Base-by-base conservation (phyloP, 768 basidiomycete species). In the Dioszegia crocea region DNA sequence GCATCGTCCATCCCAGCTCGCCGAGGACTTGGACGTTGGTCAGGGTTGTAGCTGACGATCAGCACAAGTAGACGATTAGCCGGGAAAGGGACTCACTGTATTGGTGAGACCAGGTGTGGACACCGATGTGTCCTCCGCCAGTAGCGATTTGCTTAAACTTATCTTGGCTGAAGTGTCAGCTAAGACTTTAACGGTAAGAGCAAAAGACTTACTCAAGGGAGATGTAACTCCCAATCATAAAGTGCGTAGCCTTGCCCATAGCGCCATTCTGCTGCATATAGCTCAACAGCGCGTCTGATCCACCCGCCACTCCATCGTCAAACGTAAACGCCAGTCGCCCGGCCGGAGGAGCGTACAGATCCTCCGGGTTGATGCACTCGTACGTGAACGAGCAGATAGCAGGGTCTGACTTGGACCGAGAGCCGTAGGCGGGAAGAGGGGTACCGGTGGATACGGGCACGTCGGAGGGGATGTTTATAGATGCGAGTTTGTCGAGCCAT, bases 161-260 rank as follows among this genome's bases (percentile, higher is more conserved):
- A 3, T 53, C 26, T 1, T 4, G 36, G 27, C 51, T 53, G 26
- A 23, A 43, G 11, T 10, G 27, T 53, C 51, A 53, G 51, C 51
- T 51, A 17, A 19, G 14, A 16, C 17, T 26, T 23, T 48, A 16
- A 17, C n/a, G 16, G 12, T 12, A 29, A n/a, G 12, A 23, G 19
- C 19, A 10, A 29, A 11, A 1, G 16, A 66, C 68, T 54, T 27
- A 66, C 66, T 87, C 79, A 40, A 71, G 50, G 26, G 88, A 66
- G 58, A 92, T 87, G 71, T 91, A 88, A 31, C 82, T 71, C 17
- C 92, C 92, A 63, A 96, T 93, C 81, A 91, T 84, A 76, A 93
- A 94, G 73, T 93, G 90, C 4, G 91, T 93, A 2, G 85, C 85
- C n/a, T 66, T 60, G 47, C 46, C 45, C n/a, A 68, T 60, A 33